Evolutionary conservation across 1,284 basidiomycete genomes (phyloP), one percentile per base, ranked within the genome.

Genomic region (Ceratobasidium sp.): DNA sequence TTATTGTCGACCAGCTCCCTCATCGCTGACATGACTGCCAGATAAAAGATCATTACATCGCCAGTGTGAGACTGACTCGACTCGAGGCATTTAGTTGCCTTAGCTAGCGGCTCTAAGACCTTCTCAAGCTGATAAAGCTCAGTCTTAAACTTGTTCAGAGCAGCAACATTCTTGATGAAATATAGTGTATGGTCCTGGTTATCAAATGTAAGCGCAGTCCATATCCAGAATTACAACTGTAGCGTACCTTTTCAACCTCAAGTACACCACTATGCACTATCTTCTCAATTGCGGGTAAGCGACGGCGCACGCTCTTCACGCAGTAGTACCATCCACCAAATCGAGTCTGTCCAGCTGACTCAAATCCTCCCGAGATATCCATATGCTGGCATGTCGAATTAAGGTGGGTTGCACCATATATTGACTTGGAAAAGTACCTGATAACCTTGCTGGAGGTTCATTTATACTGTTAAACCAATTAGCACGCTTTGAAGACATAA

Each of bases 271-370:
- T 4, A 4, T 47, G 1, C 2, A 64, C 32, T 7, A 52, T 5
- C 21, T 64, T 21, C n/a, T 64, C 62, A 38, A 64, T 46, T 32
- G 47, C 62, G 41, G 62, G 62, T 13, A 64, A 41, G 32, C 32
- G 16, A 14, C 62, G 47, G 1, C 32, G 28, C 3, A 52, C 18
- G 16, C 62, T 64, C 1, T 5, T 5, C 13, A 47, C 2, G 1
- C 28, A 61, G 13, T 74, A 70, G 54, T 79, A 76, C 4, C 80
- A 70, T 7, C 77, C 78, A 18, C 75, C 78, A 74, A 82, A 82
- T 1, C 77, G 75, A 49, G 80, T 81, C 67, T 80, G 79, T 30
- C 80, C 79, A 49, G 80, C 77, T n/a, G 76, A 54, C 38, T 79
- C 78, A 1, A 82, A 76, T 0, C 81, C 80, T 8, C 76, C 77